phyloP scores from a whole-genome alignment of 78 protist species.

The Dictyostelium capitatum region DNA sequence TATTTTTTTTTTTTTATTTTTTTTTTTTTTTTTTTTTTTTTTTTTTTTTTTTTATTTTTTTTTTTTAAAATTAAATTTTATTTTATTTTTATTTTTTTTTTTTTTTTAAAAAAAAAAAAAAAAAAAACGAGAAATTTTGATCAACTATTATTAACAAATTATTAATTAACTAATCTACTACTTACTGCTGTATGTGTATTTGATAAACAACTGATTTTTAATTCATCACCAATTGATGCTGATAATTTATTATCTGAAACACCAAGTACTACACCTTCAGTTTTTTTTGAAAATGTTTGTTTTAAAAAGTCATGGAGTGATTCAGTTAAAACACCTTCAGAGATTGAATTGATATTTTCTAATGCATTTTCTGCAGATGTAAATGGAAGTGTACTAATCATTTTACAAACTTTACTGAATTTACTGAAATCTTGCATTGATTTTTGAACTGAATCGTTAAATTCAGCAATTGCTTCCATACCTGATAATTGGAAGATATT shows the following conservation, averaged over 20 bases:
- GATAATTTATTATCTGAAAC: constrained; percentile 93
- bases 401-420: constrained; percentile 84
- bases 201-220: constrained; percentile 39
- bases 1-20: too few relatives aligned
- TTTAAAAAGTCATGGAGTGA: constrained; percentile 84
- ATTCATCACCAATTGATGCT: constrained; percentile 84
- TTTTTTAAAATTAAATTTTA: too few relatives aligned
- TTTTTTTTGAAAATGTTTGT: constrained; percentile 79
- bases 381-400: constrained; percentile 93
- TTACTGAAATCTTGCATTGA: constrained; percentile 79
- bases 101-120: background rate
- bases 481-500: constrained; percentile 88
- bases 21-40: too few relatives aligned
- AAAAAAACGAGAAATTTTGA: too few relatives aligned
- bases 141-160: too few relatives aligned
- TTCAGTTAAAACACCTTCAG: constrained; percentile 90
- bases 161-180: background rate
- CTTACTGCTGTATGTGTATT: constrained; percentile 56
- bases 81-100: too few relatives aligned
- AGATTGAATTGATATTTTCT: constrained; percentile 89
- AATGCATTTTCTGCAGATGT: constrained; percentile 93
- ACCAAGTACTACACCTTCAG: constrained; percentile 85
- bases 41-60: too few relatives aligned
- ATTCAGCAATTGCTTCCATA: constrained; percentile 89
- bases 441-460: constrained; percentile 59